Percentiles rank a stretch among this genome's conserved stretches.
These are phyloP conservation scores for Carex parvula DNA, from an alignment of 176 grass and related monocot genomes.

Conservation along the genomic window DNA sequence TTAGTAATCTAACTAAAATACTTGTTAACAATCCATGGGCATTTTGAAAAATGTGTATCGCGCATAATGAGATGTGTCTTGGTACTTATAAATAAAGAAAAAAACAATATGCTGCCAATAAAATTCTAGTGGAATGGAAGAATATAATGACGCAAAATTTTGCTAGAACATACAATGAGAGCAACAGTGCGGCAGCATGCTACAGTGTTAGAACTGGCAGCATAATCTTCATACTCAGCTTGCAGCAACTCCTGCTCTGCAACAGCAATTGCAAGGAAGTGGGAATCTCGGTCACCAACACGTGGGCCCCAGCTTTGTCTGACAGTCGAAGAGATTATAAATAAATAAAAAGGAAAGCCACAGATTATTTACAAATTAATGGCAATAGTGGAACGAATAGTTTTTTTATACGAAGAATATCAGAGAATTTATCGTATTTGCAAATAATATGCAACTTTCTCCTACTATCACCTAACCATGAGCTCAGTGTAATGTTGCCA, in stretches of 20 bases:
- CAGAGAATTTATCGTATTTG: background rate
- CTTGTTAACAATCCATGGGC: background rate
- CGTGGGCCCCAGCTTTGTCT: slow-evolving; percentile 70
- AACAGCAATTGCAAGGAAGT: slow-evolving; percentile 87
- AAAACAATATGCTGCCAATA: slow-evolving; percentile 55
- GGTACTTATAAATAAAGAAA: slow-evolving; percentile 54
- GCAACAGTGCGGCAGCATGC: slow-evolving; percentile 76
- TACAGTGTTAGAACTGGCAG: slow-evolving; percentile 46
- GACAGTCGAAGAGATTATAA: slow-evolving; percentile 4
- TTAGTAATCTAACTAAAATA: background rate
- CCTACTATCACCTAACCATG: background rate
- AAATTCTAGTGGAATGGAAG: slow-evolving; percentile 50
- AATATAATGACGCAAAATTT: slow-evolving; percentile 53
- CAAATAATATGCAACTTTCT: background rate
- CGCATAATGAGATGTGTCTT: background rate
- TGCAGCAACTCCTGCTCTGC: slow-evolving; percentile 81
- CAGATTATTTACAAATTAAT: slow-evolving; percentile 6
- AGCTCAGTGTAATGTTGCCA: background rate
- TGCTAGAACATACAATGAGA: slow-evolving; percentile 54
- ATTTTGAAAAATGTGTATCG: background rate
- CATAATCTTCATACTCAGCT: slow-evolving; percentile 79
- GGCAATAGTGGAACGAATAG: background rate
- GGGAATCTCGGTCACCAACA: slow-evolving; percentile 70
- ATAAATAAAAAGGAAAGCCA: background rate
- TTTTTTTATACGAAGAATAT: background rate